Evolutionary conservation across 768 basidiomycete species (phyloP).

Genomic region (Leccinellum rugosiceps): DNA sequence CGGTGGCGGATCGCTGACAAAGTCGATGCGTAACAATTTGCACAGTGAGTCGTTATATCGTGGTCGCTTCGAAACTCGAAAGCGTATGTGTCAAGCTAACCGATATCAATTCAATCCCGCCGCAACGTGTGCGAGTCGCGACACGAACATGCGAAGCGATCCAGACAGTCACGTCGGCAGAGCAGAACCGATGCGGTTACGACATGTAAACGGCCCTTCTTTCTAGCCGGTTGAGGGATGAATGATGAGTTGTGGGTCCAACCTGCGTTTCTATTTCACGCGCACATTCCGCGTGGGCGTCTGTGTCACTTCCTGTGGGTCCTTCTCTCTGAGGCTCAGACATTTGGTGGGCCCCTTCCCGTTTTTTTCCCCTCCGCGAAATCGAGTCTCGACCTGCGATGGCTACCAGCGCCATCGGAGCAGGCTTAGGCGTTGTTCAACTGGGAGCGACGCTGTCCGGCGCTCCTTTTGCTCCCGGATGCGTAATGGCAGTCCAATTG

Average conservation of each 20-base stretch:
- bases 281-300: neutral
- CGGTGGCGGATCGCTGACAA: neutral
- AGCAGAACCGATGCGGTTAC: neutral
- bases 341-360: neutral
- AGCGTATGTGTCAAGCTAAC: too few species aligned
- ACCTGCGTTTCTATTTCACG: neutral
- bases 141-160: neutral
- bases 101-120: too few species aligned
- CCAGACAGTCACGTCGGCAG: neutral
- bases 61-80: too few species aligned
- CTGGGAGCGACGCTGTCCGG: slow-evolving; percentile 44
- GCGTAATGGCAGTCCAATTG: slow-evolving; percentile 41
- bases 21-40: neutral
- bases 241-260: neutral
- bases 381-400: slow-evolving; percentile 4
- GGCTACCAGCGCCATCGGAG: slow-evolving; percentile 13
- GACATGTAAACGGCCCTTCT: neutral
- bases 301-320: neutral
- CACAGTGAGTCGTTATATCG: too few species aligned
- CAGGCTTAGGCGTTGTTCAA: slow-evolving; percentile 34
- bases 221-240: too few species aligned
- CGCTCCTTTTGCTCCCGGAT: slow-evolving; percentile 45
- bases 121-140: neutral
- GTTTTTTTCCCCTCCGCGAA: neutral
- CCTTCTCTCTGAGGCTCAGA: neutral